Evolutionary conservation across 108 stramenopile genomes (phyloP), one percentile per base, ranked within the genome.

Genomic region (Skeletonema potamos): DNA sequence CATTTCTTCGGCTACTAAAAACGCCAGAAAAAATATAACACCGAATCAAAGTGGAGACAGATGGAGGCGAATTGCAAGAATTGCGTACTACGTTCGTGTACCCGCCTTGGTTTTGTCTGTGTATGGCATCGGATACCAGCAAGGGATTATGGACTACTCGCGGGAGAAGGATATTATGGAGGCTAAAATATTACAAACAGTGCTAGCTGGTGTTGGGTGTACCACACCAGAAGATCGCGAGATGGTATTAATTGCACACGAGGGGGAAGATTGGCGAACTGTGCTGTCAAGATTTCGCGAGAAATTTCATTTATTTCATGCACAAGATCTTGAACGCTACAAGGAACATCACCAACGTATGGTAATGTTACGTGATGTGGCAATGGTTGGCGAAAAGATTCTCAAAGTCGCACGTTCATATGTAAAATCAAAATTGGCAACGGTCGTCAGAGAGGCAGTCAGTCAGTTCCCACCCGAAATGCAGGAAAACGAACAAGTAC

Each of bases 371-470:
- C 54, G 68, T 11, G 68, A 81, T 73, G 71, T 58, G 9, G 62
- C 72, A 9, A 36, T 69, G 12, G 72, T 94, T n/a, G 84, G 88
- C 0, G 88, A 85, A 9, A 86, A 85, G 24, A 76, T 94, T 44
- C 87, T 94, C 78, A 90, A 89, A 59, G 86, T 90, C 3, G 74
- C 91, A 33, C 88, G 88, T 66, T 79, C 85, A 8, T 81, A 82
- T 4, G 86, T 84, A 11, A 89, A 91, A 59, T 79, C 86, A 54
- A 80, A 85, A 27, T 48, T 87, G 51, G 68, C 62, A 11, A 84
- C 87, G 17, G 82, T 63, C 9, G 87, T 81, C 18, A 34, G 18
- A 27, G 79, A 81, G 27, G 79, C 79, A 7, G 51, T 66, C 26
- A 59, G 30, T 30, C 36, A 62, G 9, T 48, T 81, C 43, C 79